phyloP scores from a whole-genome alignment of 345 rosid genomes.

The Lagerstroemia speciosa region DNA sequence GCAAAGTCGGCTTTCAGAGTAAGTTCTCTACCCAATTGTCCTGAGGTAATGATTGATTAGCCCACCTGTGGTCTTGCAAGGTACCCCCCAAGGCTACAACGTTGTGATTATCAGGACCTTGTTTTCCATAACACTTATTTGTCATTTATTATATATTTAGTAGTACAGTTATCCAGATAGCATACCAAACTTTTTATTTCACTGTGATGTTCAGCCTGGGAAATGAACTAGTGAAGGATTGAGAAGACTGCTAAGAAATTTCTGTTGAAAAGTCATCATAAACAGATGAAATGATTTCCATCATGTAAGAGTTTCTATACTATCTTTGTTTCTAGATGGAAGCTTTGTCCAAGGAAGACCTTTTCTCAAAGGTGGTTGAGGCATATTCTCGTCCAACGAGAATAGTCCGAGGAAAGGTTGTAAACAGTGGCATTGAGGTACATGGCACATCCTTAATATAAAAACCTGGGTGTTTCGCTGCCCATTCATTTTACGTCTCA shows the following conservation, averaged over 20 bases:
- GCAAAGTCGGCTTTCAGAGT: slow-evolving; percentile 72
- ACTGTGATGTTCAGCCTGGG: not conserved
- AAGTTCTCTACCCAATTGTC: slow-evolving; percentile 18
- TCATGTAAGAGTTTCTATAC: not conserved
- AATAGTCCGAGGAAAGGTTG: slow-evolving; percentile 81
- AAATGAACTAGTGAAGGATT: not conserved
- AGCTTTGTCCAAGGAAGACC: slow-evolving; percentile 45
- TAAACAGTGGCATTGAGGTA: slow-evolving; percentile 58
- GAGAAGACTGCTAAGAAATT: not conserved
- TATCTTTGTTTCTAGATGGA: slow-evolving; percentile 53
- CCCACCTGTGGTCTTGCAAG: not conserved
- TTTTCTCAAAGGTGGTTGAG: slow-evolving; percentile 70
- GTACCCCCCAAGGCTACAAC: not conserved
- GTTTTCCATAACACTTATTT: not conserved
- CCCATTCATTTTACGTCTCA: not conserved
- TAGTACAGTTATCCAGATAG: not conserved
- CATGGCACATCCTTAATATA: not conserved
- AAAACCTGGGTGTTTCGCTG: not conserved
- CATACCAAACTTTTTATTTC: not conserved
- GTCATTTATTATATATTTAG: not conserved
- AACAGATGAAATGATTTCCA: not conserved
- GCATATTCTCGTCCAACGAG: slow-evolving; percentile 95
- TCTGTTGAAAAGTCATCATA: not conserved
- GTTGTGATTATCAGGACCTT: not conserved
- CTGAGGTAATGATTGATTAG: too few relatives aligned